Base-by-base conservation (phyloP, 306 rosid genomes). In the Cyamopsis tetragonoloba region DNA sequence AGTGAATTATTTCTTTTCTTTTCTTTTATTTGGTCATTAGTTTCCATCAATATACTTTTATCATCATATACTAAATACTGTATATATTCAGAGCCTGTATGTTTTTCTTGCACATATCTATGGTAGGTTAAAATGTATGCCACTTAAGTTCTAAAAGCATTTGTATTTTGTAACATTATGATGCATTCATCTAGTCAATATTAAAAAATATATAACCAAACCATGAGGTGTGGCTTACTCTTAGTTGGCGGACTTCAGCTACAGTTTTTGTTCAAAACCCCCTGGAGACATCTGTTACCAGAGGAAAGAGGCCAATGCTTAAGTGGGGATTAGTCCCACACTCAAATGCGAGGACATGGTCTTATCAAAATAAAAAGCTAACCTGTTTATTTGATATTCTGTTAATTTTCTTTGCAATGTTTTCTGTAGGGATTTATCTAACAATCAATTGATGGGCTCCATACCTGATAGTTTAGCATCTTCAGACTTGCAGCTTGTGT, bases 351-450 rank as follows among this genome's bases (percentile, higher is more conserved):
- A 26, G 55, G 39, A 27, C 15, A 63, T 51, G 41, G 19, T 41
- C 17, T 19, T 38, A 3, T 10, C 47, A 43, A 15, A 46, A 44
- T 19, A 6, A 38, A 57, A 63, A 53, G 30, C 41, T 42, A 57
- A 61, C 12, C 71, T 8, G 27, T 62, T 46, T 43, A 68, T 47
- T 42, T 37, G 51, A 51, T 42, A 31, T 43, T 69, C 75, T 49
- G 18, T 49, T 70, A 32, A 10, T 13, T 68, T 42, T 11, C 3
- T 15, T 15, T 47, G 8, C 18, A 15, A 37, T 55, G 17, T 49
- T 41, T 66, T 68, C 39, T 84, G 70, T 39, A 93, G 99, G 96
- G 99, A 93, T 86, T 80, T 93, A 76, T 88, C 99, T 55, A 56
- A 81, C 65, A 93, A 93, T 82, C 95, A 73, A 71, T 75, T 93